Evolutionary conservation across 2,329 filamentous ascomycete genomes (phyloP), one percentile per base, ranked within the genome.

Genomic region (Phyllosticta citribraziliensis): DNA sequence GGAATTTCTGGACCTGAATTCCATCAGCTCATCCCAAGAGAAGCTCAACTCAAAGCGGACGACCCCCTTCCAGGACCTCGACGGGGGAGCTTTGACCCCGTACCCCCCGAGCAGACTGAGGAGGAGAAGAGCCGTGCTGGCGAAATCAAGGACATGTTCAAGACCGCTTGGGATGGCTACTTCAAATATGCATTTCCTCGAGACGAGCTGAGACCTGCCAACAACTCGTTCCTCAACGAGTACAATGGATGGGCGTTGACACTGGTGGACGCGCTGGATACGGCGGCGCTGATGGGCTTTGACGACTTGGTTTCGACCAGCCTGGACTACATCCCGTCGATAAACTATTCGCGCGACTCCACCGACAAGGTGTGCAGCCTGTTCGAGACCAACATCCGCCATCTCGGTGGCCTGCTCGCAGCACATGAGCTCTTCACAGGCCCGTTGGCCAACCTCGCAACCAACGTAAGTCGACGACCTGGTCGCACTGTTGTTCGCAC

Each of bases 361-460:
- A 88, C 87, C 2, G 19, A 65, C 1, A 62, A 61, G 1, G 73
- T 78, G 5, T 84, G 96, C 56, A 92, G 88, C 40, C 75, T 96
- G 6, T 96, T 96, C 68, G 91, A 96, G 74, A 95, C 90, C 0
- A 96, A 60, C 19, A 96, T 96, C 69, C 86, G 91, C 25, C 96
- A 96, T 68, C 76, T 96, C 1, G 91, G 84, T 8, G 91, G 91
- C 11, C 79, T 96, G 66, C 70, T 96, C 10, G 88, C 91, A 2
- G 88, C 80, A 3, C 87, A 89, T 67, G 88, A 90, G 70, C 80
- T 96, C 55, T 76, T 96, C 55, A 86, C 78, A 0, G 88, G 88
- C 0, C 87, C 88, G 0, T 78, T 86, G 19, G 75, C 78, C 14
- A 65, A 79, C 33, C 74, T 86, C 12, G 78, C 79, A 14, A 57